Conservation (phyloP, 2,329 filamentous ascomycete species). For the Trichoderma atroviride region DNA sequence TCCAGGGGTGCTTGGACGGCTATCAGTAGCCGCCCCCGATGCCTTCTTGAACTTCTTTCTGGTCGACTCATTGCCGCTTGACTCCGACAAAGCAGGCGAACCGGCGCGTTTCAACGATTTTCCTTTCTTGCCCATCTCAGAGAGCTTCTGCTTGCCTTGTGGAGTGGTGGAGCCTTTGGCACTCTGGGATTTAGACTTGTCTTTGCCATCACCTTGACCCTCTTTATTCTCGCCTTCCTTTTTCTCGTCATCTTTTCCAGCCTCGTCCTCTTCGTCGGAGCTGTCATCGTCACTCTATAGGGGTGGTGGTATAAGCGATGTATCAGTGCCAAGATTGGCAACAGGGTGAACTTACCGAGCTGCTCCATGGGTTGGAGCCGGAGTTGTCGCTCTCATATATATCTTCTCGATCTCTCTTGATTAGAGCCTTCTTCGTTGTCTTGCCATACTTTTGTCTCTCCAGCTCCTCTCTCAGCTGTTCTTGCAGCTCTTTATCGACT, state of each 20-base stretch:
- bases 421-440: slow-evolving; percentile 75
- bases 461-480: slow-evolving; percentile 69
- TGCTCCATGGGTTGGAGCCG: slow-evolving; percentile 47
- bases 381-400: slow-evolving; percentile 76
- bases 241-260: slow-evolving; percentile 43
- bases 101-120: slow-evolving; percentile 79
- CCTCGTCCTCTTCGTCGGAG: slow-evolving; percentile 42
- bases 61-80: slow-evolving; percentile 86
- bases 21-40: slow-evolving; percentile 50
- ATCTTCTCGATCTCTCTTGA: slow-evolving; percentile 82
- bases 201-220: slow-evolving; percentile 58
- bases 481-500: slow-evolving; percentile 73
- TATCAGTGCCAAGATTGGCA: neutral
- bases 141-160: slow-evolving; percentile 50
- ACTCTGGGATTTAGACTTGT: slow-evolving; percentile 56
- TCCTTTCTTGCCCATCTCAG: slow-evolving; percentile 50
- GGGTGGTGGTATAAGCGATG: neutral
- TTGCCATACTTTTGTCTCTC: slow-evolving; percentile 73
- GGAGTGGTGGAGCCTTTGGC: slow-evolving; percentile 68
- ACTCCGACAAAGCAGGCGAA: slow-evolving; percentile 85
- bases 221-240: slow-evolving; percentile 63
- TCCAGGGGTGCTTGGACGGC: slow-evolving; percentile 57
- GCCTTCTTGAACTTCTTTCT: slow-evolving; percentile 77
- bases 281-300: slow-evolving; percentile 54
- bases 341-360: slow-evolving; percentile 37